Evolutionary conservation across 257 asterid species (phyloP).

Genomic region (Solanum arcanum): DNA sequence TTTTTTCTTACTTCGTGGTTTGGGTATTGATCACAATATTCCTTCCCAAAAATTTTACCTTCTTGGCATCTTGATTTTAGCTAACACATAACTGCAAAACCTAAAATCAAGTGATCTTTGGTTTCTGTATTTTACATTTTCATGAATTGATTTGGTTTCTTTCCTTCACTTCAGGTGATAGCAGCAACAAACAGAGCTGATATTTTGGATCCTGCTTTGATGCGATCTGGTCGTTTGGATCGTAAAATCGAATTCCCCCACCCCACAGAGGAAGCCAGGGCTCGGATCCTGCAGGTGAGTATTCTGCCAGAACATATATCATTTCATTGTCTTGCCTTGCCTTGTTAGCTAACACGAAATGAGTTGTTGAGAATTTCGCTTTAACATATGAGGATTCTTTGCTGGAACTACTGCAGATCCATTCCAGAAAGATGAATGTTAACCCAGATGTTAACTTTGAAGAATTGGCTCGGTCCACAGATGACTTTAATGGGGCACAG

Average conservation of each 20-base stretch:
- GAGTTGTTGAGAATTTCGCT: neutral
- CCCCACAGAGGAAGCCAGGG: constrained; percentile 89
- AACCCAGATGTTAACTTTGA: constrained; percentile 94
- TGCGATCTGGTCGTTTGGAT: constrained; percentile 95
- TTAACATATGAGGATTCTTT: neutral
- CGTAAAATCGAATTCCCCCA: constrained; percentile 97
- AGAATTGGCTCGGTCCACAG: constrained; percentile 97
- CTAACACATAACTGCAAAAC: neutral
- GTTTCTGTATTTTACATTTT: neutral
- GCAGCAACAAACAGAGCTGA: constrained; percentile 98
- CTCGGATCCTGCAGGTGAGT: constrained; percentile 65
- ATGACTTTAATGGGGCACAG: constrained; percentile 96
- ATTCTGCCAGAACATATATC: neutral
- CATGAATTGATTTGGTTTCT: neutral
- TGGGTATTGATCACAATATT: neutral
- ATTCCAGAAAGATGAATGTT: constrained; percentile 94
- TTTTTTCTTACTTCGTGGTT: neutral
- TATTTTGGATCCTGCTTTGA: constrained; percentile 87
- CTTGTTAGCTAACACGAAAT: neutral
- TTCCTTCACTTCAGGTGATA: constrained; percentile 49
- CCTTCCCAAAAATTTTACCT: neutral
- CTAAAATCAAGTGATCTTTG: neutral
- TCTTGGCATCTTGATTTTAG: neutral
- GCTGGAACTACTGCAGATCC: constrained; percentile 40
- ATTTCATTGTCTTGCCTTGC: neutral